phyloP scores from a whole-genome alignment of 106 monocot species.

The Dioscorea zingiberensis region DNA sequence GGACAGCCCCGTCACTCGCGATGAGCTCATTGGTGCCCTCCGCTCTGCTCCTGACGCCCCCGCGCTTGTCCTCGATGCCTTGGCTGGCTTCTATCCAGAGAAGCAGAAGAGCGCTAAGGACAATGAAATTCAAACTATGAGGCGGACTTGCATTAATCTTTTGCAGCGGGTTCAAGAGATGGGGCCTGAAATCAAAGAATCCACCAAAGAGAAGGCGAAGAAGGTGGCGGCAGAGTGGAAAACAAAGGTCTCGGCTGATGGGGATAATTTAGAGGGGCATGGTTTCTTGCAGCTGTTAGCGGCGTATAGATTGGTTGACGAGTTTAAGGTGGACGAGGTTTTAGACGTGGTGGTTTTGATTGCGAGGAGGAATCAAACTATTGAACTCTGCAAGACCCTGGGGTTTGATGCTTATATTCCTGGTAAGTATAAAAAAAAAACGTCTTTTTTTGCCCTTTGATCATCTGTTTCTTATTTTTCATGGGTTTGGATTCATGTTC shows the following conservation, averaged over 20 bases:
- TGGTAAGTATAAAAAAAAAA: constrained; percentile 23
- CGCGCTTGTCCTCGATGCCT: constrained; percentile 32
- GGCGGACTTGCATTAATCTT: constrained; percentile 41
- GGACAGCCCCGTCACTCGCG: constrained; percentile 12
- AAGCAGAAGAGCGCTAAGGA: constrained; percentile 2
- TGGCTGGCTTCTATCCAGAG: constrained; percentile 18
- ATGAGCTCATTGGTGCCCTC: constrained; percentile 35
- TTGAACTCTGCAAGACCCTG: constrained; percentile 33
- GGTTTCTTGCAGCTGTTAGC: constrained; percentile 52
- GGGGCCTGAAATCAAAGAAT: constrained; percentile 15
- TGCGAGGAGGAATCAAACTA: constrained; percentile 24
- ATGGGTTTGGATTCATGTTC: too few relatives aligned
- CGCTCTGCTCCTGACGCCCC: constrained; percentile 34
- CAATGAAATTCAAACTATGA: constrained; percentile 2
- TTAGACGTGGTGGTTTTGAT: constrained; percentile 33
- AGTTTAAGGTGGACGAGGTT: constrained; percentile 32
- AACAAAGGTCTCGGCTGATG: constrained; percentile 16
- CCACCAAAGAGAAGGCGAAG: constrained; percentile 29
- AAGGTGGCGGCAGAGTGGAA: constrained; percentile 47
- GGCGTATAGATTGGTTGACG: constrained; percentile 20
- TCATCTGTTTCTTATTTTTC: too few relatives aligned
- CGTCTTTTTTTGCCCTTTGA: too few relatives aligned
- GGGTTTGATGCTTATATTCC: constrained; percentile 34
- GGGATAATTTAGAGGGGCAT: constrained; percentile 19
- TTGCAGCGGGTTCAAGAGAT: constrained; percentile 29